These are phyloP conservation scores for Yamadazyma trypodendri DNA, from an alignment of 1,139 yeast species.

Conservation along the genomic window DNA sequence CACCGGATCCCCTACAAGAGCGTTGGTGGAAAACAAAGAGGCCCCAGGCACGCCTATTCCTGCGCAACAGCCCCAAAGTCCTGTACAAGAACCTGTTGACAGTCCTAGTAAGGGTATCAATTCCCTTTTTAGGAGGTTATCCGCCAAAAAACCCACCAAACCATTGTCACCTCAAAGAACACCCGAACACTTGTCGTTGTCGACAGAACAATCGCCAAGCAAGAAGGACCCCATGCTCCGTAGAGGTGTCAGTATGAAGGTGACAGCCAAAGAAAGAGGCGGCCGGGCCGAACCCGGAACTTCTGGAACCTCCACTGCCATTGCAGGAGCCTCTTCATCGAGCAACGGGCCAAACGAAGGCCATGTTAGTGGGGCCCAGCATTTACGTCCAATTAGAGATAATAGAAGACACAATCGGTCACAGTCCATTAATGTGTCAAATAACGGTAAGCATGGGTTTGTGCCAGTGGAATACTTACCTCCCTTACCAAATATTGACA, in stretches of 20 bases:
- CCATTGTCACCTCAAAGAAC: conserved; percentile 18
- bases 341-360: not conserved
- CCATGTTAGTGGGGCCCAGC: not conserved
- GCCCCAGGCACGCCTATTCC: conserved; percentile 21
- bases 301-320: conserved; percentile 1
- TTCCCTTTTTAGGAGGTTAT: conserved; percentile 39
- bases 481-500: conserved; percentile 46
- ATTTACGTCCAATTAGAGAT: conserved; percentile 11
- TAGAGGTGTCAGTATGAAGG: conserved; percentile 62
- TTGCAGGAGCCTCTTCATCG: not conserved
- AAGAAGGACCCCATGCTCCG: conserved; percentile 51
- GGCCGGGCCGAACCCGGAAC: conserved; percentile 16
- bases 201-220: conserved; percentile 13
- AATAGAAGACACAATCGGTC: conserved; percentile 28
- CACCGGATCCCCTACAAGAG: conserved; percentile 24
- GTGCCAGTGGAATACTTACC: conserved; percentile 49
- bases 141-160: conserved; percentile 32
- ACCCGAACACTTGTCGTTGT: conserved; percentile 6
- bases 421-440: conserved; percentile 25
- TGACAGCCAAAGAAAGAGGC: conserved; percentile 55
- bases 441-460: conserved; percentile 38
- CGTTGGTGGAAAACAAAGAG: conserved; percentile 1
- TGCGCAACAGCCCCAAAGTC: conserved; percentile 37
- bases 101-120: conserved; percentile 33
- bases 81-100: conserved; percentile 32